Base-by-base conservation (phyloP, 202 grass and related monocot species). In the Panicum hallii region DNA sequence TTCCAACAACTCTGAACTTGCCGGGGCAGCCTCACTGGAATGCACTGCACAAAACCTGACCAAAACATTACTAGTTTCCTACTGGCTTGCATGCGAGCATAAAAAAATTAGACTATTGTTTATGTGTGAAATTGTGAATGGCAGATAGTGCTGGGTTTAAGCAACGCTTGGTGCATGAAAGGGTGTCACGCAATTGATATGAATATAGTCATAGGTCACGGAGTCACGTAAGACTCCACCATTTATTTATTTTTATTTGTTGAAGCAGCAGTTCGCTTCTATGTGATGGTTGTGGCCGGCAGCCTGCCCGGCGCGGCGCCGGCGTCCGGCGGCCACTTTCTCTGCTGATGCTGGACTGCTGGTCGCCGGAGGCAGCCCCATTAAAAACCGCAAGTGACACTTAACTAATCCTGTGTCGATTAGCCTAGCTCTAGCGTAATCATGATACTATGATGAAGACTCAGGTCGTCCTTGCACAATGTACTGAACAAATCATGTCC, bases 371-470 rank as follows among this genome's bases (percentile, higher is more conserved):
- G 9, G 70, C 57, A 74, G 81, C 34, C 30, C 45, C 20, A 75
- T 75, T 65, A 13, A 66, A 75, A 75, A 30, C 82, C 58, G 60
- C 70, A 42, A 83, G 60, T 65, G 70, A 5, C 60, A 22, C 23
- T 67, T 56, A 72, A 57, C 48, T 44, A 76, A 77, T 46, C 62
- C 16, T 4, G 7, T 23, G 73, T 11, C 48, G 41, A 72, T 84
- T 84, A 34, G 55, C 5, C 41, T 58, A 23, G 72, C 20, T 54
- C 20, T 68, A 58, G 72, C 34, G 17, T 48, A 78, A 38, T 23
- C 11, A 55, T 36, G 12, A 43, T 43, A 69, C 9, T 28, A 43
- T 8, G 73, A 49, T 15, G 40, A 46, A 40, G 63, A 78, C 73
- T 16, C 38, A 11, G 16, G 28, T 52, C 57, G 74, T 78, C 52